These are phyloP conservation scores for Aspergillus uvarum DNA, from an alignment of 2,329 filamentous ascomycete genomes.

Conservation along the genomic window DNA sequence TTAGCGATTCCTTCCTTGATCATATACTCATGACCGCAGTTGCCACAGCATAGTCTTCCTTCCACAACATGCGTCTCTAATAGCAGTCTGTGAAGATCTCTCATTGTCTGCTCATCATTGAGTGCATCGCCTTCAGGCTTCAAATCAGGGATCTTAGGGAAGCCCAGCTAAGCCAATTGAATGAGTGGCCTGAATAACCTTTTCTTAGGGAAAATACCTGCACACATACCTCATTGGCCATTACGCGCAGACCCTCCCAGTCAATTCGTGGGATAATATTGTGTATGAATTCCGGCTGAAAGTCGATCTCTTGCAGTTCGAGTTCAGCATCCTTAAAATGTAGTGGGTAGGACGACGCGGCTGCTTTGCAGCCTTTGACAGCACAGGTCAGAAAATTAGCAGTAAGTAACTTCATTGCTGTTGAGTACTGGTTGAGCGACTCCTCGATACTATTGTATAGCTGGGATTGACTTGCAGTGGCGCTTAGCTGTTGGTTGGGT, in stretches of 20 bases:
- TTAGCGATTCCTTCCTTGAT: constrained; percentile 97
- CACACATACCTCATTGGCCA: constrained; percentile 63
- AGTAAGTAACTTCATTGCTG: constrained; percentile 87
- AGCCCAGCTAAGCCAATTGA: constrained; percentile 64
- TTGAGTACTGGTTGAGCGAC: not conserved
- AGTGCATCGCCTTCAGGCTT: constrained; percentile 64
- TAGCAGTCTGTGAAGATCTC: constrained; percentile 76
- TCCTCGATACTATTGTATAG: not conserved
- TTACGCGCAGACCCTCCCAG: constrained; percentile 76
- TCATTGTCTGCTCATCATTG: constrained; percentile 67
- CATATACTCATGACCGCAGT: constrained; percentile 90
- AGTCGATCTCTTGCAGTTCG: constrained; percentile 75
- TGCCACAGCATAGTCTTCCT: constrained; percentile 85
- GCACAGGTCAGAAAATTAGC: constrained; percentile 97
- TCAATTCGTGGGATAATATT: constrained; percentile 87
- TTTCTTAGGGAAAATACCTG: not conserved
- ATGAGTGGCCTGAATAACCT: not conserved
- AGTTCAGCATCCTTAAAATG: constrained; percentile 92
- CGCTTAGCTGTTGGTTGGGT: not conserved
- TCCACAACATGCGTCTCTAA: constrained; percentile 87
- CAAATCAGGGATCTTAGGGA: constrained; percentile 67
- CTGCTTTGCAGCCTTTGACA: constrained; percentile 88
- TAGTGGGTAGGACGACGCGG: constrained; percentile 77
- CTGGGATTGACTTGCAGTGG: not conserved
- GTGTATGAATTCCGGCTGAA: constrained; percentile 75